These are phyloP conservation scores for Sporobolomyces pararoseus DNA, from an alignment of 768 basidiomycete genomes.

Conservation along the genomic window DNA sequence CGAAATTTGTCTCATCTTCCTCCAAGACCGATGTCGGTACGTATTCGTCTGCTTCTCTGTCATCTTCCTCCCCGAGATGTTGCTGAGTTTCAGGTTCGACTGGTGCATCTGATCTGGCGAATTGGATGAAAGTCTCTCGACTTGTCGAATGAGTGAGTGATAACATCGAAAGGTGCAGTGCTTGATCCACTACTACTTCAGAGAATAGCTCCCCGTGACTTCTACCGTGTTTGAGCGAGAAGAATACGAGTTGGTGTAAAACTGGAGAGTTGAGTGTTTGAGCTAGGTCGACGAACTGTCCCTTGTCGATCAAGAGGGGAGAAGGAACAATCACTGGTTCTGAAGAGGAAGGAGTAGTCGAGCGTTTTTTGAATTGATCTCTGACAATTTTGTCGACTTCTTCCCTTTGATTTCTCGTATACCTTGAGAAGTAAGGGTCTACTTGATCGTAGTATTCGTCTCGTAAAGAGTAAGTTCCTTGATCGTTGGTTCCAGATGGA, in stretches of 20 bases:
- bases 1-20: conserved; percentile 48
- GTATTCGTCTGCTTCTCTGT: conserved; percentile 15
- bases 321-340: conserved; percentile 75
- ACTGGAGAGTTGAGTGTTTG: conserved; percentile 65
- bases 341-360: conserved; percentile 44
- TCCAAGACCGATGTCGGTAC: conserved; percentile 36
- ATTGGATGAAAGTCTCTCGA: conserved; percentile 57
- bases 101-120: conserved; percentile 57
- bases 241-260: conserved; percentile 77
- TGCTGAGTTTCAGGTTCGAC: not conserved
- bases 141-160: conserved; percentile 66
- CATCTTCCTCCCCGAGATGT: conserved; percentile 6
- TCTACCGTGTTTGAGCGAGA: conserved; percentile 62
- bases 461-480: conserved; percentile 82
- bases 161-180: conserved; percentile 78
- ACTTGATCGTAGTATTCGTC: conserved; percentile 78
- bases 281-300: conserved; percentile 67
- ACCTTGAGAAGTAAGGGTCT: conserved; percentile 94
- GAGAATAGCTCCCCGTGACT: conserved; percentile 13
- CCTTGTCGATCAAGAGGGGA: conserved; percentile 60
- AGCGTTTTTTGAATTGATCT: conserved; percentile 56
- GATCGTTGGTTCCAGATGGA: conserved; percentile 66
- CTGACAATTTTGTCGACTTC: conserved; percentile 77
- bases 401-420: conserved; percentile 86
- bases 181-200: conserved; percentile 86